phyloP scores from a whole-genome alignment of 805 yeast genomes.

The Kregervanrija fluxuum region DNA sequence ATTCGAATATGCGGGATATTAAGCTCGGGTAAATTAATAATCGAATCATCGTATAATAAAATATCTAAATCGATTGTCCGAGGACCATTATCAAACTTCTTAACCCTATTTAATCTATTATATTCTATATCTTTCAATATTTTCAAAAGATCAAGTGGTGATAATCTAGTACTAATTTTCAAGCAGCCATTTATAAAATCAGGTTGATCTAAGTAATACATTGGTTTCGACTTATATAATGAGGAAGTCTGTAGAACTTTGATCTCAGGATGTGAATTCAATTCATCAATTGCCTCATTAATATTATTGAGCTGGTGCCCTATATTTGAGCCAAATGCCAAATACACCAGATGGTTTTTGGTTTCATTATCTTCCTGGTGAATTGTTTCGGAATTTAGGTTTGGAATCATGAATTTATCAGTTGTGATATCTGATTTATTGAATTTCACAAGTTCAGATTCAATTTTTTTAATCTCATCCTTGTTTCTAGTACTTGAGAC shows the following conservation, averaged over 20 bases:
- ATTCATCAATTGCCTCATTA: constrained; percentile 40
- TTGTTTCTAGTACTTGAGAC: constrained; percentile 55
- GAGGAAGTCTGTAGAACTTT: constrained; percentile 60
- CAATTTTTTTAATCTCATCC: constrained; percentile 27
- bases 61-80: constrained; percentile 88
- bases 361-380: background rate
- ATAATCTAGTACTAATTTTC: constrained; percentile 49
- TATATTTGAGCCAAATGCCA: constrained; percentile 87
- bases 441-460: constrained; percentile 17
- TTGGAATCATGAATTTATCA: constrained; percentile 21
- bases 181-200: constrained; percentile 81
- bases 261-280: constrained; percentile 31
- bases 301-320: constrained; percentile 70
- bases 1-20: constrained; percentile 81
- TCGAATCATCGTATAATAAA: constrained; percentile 55
- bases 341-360: constrained; percentile 45
- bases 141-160: constrained; percentile 58
- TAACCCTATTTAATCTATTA: constrained; percentile 58
- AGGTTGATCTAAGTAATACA: constrained; percentile 78
- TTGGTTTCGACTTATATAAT: constrained; percentile 82
- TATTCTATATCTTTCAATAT: constrained; percentile 75
- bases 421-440: constrained; percentile 9
- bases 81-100: constrained; percentile 85
- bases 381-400: constrained; percentile 20
- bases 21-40: constrained; percentile 51